phyloP scores from a whole-genome alignment of 345 rosid species.

The Rhizophora mangle region DNA sequence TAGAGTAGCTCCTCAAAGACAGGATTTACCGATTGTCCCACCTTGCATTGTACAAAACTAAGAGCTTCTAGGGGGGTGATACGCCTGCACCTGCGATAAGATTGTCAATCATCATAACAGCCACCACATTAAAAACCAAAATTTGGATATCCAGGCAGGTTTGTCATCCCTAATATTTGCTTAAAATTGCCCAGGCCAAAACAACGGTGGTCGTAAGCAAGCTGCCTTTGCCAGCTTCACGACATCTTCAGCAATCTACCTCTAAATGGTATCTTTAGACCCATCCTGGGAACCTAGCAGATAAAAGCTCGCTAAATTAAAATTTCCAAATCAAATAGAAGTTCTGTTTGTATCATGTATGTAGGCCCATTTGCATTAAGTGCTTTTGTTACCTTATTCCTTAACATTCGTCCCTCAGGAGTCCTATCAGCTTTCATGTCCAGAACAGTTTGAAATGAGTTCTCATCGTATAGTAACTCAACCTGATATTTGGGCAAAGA shows the following conservation, averaged over 20 bases:
- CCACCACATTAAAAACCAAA: too few relatives aligned
- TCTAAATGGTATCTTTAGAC: slow-evolving; percentile 84
- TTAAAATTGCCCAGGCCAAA: background rate
- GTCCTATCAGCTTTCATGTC: slow-evolving; percentile 96
- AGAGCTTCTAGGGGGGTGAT: slow-evolving; percentile 84
- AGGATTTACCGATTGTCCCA: slow-evolving; percentile 78
- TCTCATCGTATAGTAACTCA: slow-evolving; percentile 82
- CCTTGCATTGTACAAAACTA: slow-evolving; percentile 69
- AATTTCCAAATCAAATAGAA: slow-evolving; percentile 7
- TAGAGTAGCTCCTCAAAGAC: slow-evolving; percentile 78
- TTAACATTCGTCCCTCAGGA: slow-evolving; percentile 76
- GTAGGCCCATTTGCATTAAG: background rate
- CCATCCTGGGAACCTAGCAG: slow-evolving; percentile 75
- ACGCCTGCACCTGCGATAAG: slow-evolving; percentile 64
- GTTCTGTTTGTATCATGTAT: background rate
- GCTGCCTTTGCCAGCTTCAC: slow-evolving; percentile 30
- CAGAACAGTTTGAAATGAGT: slow-evolving; percentile 63
- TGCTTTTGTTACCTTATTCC: slow-evolving; percentile 59
- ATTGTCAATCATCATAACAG: too few relatives aligned
- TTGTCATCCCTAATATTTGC: too few relatives aligned
- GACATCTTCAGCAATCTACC: slow-evolving; percentile 47
- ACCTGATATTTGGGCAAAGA: slow-evolving; percentile 45
- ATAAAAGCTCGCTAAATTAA: slow-evolving; percentile 17
- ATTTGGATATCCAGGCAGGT: too few relatives aligned
- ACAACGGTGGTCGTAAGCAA: background rate